These are phyloP conservation scores for Verticillium albo-atrum DNA, from an alignment of 2,329 filamentous ascomycete genomes.

Conservation along the genomic window DNA sequence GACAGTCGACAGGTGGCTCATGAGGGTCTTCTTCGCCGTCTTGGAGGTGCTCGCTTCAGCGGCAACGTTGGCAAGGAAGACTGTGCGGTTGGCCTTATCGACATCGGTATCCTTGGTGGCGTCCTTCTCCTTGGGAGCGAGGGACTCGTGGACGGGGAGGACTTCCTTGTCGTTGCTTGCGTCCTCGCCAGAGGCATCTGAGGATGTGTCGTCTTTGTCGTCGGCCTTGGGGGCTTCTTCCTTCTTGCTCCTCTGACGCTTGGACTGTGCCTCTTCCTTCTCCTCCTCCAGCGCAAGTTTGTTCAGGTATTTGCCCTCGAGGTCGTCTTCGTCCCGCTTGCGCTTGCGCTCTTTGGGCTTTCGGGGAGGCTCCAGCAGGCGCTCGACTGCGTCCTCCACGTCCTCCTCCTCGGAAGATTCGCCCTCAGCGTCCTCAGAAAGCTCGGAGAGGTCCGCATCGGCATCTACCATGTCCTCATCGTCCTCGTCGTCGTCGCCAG, in stretches of 20 bases:
- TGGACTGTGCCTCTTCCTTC: constrained; percentile 46
- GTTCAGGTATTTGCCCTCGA: constrained; percentile 67
- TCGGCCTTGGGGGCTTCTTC: constrained; percentile 28
- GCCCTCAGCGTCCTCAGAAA: constrained; percentile 4
- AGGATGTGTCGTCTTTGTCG: constrained; percentile 25
- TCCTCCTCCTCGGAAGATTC: constrained; percentile 11
- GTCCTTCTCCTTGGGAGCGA: constrained; percentile 46
- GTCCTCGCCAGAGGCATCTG: constrained; percentile 18
- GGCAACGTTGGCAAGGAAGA: constrained; percentile 91
- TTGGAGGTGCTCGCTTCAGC: constrained; percentile 79
- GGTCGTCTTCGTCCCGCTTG: constrained; percentile 64
- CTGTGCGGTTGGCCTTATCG: constrained; percentile 82
- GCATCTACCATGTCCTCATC: constrained; percentile 23
- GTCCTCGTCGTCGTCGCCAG: constrained; percentile 19
- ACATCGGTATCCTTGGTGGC: constrained; percentile 58
- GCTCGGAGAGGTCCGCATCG: constrained; percentile 6
- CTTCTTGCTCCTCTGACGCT: constrained; percentile 41
- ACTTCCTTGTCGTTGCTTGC: constrained; percentile 41
- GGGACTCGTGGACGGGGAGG: constrained; percentile 53
- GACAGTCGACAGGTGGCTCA: constrained; percentile 74
- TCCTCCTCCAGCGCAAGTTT: constrained; percentile 58
- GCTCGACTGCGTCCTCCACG: constrained; percentile 35
- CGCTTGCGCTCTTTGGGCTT: constrained; percentile 53
- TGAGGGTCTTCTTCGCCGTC: constrained; percentile 69
- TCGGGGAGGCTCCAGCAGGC: constrained; percentile 30